Evolutionary conservation across 805 yeast genomes (phyloP), one percentile per base, ranked within the genome.

Genomic region (Candida krabiensis): DNA sequence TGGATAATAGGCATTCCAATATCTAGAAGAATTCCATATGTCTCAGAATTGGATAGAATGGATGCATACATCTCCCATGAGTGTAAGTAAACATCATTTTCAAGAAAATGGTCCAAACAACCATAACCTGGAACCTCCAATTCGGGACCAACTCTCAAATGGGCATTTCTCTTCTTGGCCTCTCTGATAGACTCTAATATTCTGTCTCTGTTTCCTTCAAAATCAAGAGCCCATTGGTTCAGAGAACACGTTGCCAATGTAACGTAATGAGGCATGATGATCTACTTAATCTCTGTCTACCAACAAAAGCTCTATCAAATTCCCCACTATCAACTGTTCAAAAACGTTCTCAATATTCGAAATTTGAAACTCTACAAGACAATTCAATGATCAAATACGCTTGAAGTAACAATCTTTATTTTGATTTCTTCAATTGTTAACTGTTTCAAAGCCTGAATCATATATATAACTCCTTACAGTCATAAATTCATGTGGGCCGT

Each of bases 171-270:
- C 19, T 64, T 61, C 55, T 90, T 93, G 37, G 99, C 96, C 35
- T 75, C 70, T 16, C 56, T 59, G 53, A 93, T 91, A 38, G 95
- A 83, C 55, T 83, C 83, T 17, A 93, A 54, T 46, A 93, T 91
- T 40, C 99, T 72, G 56, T 90, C 96, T 37, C 96, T 73, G 63
- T 93, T 93, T 4, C 99, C 99, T 61, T 91, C 98, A 61, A 88
- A 93, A 61, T 93, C 99, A 38, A 93, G 71, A 0, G 99, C 96
- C 99, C 99, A 93, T 74, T 93, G 99, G 67, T 93, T 93, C 47
- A 93, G 72, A 53, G 90, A 88, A 64, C 98, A 91, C 1, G 98
- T 90, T 1, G 98, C 90, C 25, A 91, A 69, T 0, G 97, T 91
- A 33, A 90, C 80, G 40, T 84, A 73, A 38, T 87, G 93, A 1